These are phyloP conservation scores for Dendrobium nobile DNA, from an alignment of 106 monocot species.

Conservation along the genomic window DNA sequence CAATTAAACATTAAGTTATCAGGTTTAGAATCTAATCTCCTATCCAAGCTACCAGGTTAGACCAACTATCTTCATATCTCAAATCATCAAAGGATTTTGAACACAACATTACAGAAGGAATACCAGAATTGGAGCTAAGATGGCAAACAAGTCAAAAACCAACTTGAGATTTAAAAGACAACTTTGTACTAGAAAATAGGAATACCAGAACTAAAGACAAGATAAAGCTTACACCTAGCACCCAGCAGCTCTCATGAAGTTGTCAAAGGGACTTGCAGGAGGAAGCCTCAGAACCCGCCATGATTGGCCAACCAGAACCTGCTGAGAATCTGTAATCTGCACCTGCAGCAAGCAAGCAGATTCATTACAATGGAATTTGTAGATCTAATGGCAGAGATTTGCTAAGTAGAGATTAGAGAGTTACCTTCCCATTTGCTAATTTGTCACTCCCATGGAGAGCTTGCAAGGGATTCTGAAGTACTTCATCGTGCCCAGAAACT, in stretches of 20 bases:
- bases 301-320: conserved; percentile 21
- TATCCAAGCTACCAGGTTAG: background rate
- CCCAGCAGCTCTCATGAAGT: conserved; percentile 87
- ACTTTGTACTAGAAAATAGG: background rate
- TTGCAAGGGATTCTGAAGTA: conserved; percentile 17
- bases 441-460: conserved; percentile 11
- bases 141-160: too few relatives aligned
- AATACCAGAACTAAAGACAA: too few relatives aligned
- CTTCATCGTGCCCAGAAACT: conserved; percentile 43
- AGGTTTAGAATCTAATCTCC: background rate
- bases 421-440: conserved; percentile 27
- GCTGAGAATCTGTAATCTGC: conserved; percentile 9
- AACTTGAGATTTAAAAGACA: background rate
- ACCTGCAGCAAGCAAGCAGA: conserved; percentile 13
- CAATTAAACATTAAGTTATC: too few relatives aligned
- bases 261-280: conserved; percentile 94
- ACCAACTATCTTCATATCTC: background rate
- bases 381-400: background rate
- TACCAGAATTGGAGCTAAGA: background rate
- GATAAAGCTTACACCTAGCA: conserved; percentile 14
- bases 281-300: conserved; percentile 58
- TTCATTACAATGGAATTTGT: background rate
- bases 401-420: background rate
- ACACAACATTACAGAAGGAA: background rate
- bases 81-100: background rate